phyloP scores from a whole-genome alignment of 495 filamentous ascomycete species.

The Talaromyces nanjingensis region DNA sequence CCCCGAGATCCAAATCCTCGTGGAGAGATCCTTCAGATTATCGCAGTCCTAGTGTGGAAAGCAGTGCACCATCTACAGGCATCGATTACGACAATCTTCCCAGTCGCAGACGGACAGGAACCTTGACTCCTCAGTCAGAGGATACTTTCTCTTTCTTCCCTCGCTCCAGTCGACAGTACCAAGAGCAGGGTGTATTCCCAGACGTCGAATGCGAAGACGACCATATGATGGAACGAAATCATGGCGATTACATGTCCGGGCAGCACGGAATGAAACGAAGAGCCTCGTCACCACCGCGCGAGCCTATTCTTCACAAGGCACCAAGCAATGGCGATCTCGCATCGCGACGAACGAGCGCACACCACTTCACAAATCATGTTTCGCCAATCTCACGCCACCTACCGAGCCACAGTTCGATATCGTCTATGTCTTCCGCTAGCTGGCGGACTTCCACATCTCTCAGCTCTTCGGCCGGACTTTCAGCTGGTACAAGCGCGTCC shows the following conservation, averaged over 20 bases:
- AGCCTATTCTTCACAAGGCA: slow-evolving; percentile 55
- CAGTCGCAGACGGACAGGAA: slow-evolving; percentile 26
- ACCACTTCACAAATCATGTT: slow-evolving; percentile 50
- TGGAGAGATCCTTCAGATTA: slow-evolving; percentile 40
- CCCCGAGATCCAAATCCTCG: slow-evolving; percentile 34
- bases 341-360: slow-evolving; percentile 56
- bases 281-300: slow-evolving; percentile 73
- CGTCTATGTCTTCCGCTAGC: slow-evolving; percentile 63
- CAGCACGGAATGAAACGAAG: slow-evolving; percentile 65
- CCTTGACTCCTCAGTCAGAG: slow-evolving; percentile 41
- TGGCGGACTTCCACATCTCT: slow-evolving; percentile 61
- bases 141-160: slow-evolving; percentile 40
- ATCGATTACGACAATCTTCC: slow-evolving; percentile 4
- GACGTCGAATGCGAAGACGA: slow-evolving; percentile 65
- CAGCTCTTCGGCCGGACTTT: slow-evolving; percentile 57
- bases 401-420: slow-evolving; percentile 59
- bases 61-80: slow-evolving; percentile 33
- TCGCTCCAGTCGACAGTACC: slow-evolving; percentile 52
- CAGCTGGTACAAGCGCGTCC: slow-evolving; percentile 60
- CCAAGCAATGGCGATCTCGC: slow-evolving; percentile 58
- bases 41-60: slow-evolving; percentile 45
- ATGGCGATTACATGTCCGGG: slow-evolving; percentile 32
- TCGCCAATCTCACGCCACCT: slow-evolving; percentile 50
- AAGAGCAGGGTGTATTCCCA: slow-evolving; percentile 53
- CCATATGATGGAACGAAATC: slow-evolving; percentile 50